Evolutionary conservation across 2,329 filamentous ascomycete species (phyloP), one percentile per base, ranked within the genome.

Genomic region (Aspergillus piperis): DNA sequence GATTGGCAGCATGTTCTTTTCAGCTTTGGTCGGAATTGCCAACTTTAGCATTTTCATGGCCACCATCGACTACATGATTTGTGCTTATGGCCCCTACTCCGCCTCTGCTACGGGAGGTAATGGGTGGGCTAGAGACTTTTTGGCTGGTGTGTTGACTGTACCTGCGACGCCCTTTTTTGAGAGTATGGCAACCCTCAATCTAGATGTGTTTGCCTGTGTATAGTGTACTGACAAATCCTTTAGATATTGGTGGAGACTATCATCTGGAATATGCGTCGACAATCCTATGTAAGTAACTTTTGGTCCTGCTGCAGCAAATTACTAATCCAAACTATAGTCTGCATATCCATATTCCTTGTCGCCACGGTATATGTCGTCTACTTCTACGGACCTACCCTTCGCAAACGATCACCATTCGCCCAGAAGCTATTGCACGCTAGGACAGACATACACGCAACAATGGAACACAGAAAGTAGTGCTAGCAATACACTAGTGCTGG

Each of bases 91-190:
- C 0, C 83, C 83, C 0, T 89, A 87, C 71, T 84, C 86, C 1
- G 86, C 87, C 7, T 88, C 85, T 0, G 87, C 87, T 0, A 88
- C 86, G 0, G 87, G 86, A 42, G 86, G 87, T n/a, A 89, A 89
- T 66, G 87, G 86, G 10, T 88, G 87, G 72, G 81, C 86, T 21
- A 81, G 87, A 62, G 87, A 89, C 67, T 84, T 89, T 70, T 75
- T 89, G 19, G 86, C 87, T 17, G 87, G 87, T 70, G 75, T 88
- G 15, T 77, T 87, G n/a, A 86, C 86, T 2, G 78, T 88, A 62
- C 85, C 83, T 48, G 83, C 86, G 0, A 82, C 78, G 0, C 86
- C 86, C 5, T 79, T 79, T 68, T 79, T 73, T 53, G 47, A 64
- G 21, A 79, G 44, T 49, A 49, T 15, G 44, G 15, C 32, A 6